Evolutionary conservation across 2,329 filamentous ascomycete genomes (phyloP).

Genomic region (Colletotrichum melonis): DNA sequence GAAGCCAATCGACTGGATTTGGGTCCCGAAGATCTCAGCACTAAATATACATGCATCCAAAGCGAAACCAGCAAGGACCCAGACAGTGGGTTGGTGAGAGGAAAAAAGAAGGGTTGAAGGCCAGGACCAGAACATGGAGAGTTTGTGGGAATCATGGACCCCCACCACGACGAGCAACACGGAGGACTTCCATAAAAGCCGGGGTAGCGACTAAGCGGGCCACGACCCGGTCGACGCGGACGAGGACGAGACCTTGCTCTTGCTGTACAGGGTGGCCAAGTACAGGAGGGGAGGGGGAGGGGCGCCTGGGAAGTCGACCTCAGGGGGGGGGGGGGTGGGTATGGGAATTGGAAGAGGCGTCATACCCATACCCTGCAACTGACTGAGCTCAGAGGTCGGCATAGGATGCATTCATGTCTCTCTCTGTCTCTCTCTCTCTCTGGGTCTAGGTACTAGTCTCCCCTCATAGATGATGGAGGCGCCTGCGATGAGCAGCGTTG

Average conservation of each 20-base stretch:
- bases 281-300: slow-evolving; percentile 7
- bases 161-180: slow-evolving; percentile 28
- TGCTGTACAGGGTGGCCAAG: slow-evolving; percentile 19
- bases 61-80: slow-evolving; percentile 28
- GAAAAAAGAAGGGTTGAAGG: slow-evolving; percentile 26
- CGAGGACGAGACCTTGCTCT: slow-evolving; percentile 21
- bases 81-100: slow-evolving; percentile 20
- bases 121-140: slow-evolving; percentile 25
- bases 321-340: not conserved
- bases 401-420: slow-evolving; percentile 24
- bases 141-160: slow-evolving; percentile 30
- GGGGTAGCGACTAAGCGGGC: slow-evolving; percentile 29
- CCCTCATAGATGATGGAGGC: slow-evolving; percentile 28
- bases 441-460: slow-evolving; percentile 12
- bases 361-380: slow-evolving; percentile 27
- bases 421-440: not conserved
- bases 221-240: slow-evolving; percentile 21
- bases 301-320: not conserved
- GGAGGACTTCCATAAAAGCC: slow-evolving; percentile 29
- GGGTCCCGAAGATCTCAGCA: slow-evolving; percentile 32
- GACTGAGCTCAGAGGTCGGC: slow-evolving; percentile 21
- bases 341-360: slow-evolving; percentile 10
- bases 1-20: slow-evolving; percentile 23
- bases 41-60: slow-evolving; percentile 34
- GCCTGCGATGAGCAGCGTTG: slow-evolving; percentile 13